These are phyloP conservation scores for Cadophora sp. DNA, from an alignment of 2,329 filamentous ascomycete genomes.

Conservation along the genomic window DNA sequence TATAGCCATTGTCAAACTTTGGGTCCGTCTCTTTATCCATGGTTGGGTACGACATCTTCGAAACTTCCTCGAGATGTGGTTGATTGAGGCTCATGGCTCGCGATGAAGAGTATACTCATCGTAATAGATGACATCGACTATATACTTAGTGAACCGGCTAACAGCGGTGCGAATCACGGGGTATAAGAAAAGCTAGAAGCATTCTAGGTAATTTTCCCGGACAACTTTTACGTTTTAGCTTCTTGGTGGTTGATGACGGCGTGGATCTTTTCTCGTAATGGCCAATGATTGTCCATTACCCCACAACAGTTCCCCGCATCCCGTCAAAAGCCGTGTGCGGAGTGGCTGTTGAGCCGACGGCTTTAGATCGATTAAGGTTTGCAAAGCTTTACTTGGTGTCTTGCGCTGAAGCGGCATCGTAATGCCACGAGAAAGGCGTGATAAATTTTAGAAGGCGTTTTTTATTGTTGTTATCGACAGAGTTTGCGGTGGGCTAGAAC, in stretches of 20 bases:
- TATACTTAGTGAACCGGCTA: constrained; percentile 2
- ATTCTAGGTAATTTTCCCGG: neutral
- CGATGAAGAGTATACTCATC: neutral
- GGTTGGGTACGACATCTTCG: constrained; percentile 5
- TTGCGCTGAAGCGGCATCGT: no score
- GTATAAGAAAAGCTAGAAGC: constrained; percentile 1
- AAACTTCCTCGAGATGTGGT: neutral
- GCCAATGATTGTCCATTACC: neutral
- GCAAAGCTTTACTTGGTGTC: constrained; percentile 4
- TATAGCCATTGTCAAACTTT: constrained; percentile 23
- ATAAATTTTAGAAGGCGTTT: neutral
- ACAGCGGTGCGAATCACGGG: constrained; percentile 3
- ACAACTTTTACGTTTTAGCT: constrained; percentile 8
- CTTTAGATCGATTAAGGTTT: constrained; percentile 5
- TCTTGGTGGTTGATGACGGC: constrained; percentile 1
- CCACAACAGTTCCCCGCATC: constrained; percentile 8
- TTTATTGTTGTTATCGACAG: neutral
- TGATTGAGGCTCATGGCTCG: neutral
- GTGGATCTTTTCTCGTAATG: constrained; percentile 19
- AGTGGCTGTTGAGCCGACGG: constrained; percentile 7
- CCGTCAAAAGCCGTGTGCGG: constrained; percentile 2
- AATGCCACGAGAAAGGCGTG: neutral
- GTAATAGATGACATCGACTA: neutral
- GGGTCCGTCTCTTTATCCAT: constrained; percentile 6
- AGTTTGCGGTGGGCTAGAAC: neutral